Evolutionary conservation across 495 filamentous ascomycete species (phyloP).

Genomic region (Lepraria neglecta): DNA sequence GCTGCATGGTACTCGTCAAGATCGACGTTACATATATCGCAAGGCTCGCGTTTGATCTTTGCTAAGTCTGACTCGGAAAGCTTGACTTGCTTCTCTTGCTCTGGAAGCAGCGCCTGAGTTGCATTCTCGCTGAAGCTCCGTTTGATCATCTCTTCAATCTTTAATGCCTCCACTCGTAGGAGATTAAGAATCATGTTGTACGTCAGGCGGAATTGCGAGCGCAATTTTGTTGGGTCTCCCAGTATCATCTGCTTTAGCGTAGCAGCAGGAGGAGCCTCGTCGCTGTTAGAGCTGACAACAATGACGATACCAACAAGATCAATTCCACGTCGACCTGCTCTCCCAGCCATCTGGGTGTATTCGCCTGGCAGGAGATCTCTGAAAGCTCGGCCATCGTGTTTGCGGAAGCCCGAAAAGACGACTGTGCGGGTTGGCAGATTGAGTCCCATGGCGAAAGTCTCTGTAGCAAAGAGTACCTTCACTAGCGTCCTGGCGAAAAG

Average conservation of each 20-base stretch:
- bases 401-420: conserved; percentile 94
- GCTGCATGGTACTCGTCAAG: conserved; percentile 72
- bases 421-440: conserved; percentile 95
- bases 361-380: conserved; percentile 89
- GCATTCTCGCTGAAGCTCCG: conserved; percentile 97
- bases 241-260: conserved; percentile 89
- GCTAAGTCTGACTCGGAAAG: conserved; percentile 85
- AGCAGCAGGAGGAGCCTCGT: conserved; percentile 80
- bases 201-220: conserved; percentile 92
- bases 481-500: conserved; percentile 90
- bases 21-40: conserved; percentile 73
- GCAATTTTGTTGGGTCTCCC: conserved; percentile 88
- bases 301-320: conserved; percentile 92
- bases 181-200: conserved; percentile 99
- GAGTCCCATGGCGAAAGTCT: conserved; percentile 97
- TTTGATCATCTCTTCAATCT: conserved; percentile 99
- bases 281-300: conserved; percentile 72
- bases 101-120: conserved; percentile 89
- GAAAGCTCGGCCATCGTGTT: conserved; percentile 88
- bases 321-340: conserved; percentile 87
- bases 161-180: conserved; percentile 88
- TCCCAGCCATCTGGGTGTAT: conserved; percentile 97
- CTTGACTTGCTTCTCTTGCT: conserved; percentile 90
- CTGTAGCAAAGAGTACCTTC: conserved; percentile 94
- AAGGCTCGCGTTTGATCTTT: conserved; percentile 81